Percentiles rank a stretch among this genome's conserved stretches.
These are phyloP conservation scores for Rhytidhysteron rufulum DNA, from an alignment of 2,329 filamentous ascomycete species.

Conservation along the genomic window DNA sequence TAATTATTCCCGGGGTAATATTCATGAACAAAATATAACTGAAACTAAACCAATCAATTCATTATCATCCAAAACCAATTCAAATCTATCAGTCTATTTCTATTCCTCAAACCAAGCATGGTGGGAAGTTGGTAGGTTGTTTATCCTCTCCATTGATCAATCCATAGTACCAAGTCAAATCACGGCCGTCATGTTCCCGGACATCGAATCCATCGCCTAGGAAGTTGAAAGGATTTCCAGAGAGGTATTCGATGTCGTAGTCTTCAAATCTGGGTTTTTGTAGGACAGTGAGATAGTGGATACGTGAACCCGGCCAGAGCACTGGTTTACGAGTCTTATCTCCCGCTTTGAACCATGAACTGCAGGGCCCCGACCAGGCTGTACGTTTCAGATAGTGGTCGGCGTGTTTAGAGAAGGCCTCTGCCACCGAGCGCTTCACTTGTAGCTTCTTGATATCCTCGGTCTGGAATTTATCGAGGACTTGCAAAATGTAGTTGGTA, in stretches of 20 bases:
- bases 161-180: not conserved
- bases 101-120: no score
- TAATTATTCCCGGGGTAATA: no score
- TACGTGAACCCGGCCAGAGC: not conserved
- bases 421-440: not conserved
- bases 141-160: not conserved
- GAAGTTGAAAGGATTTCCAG: not conserved
- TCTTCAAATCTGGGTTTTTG: not conserved
- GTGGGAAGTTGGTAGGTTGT: no score
- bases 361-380: not conserved
- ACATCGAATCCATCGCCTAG: not conserved
- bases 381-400: not conserved
- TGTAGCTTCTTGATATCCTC: conserved; percentile 1
- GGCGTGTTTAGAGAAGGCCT: not conserved
- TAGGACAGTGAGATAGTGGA: not conserved
- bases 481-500: not conserved
- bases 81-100: no score
- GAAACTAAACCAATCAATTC: no score
- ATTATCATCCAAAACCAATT: no score
- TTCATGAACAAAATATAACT: no score
- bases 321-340: not conserved
- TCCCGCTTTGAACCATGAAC: not conserved
- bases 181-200: not conserved
- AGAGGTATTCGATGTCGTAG: not conserved
- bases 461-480: not conserved